Base-by-base conservation (phyloP, 805 yeast species). In the Barnettozyma sp. region DNA sequence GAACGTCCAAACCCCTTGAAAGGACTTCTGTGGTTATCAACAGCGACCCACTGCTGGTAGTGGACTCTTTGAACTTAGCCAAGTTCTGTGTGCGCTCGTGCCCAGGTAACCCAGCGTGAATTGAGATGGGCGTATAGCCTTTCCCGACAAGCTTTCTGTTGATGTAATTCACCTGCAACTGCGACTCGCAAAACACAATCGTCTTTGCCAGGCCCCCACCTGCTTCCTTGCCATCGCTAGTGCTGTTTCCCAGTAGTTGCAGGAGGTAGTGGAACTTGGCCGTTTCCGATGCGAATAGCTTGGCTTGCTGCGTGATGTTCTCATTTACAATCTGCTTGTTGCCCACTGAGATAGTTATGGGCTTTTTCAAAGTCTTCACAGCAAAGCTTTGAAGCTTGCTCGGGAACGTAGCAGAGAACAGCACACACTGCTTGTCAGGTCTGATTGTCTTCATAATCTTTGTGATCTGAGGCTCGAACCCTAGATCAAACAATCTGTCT, bases 361-460 rank as follows among this genome's bases (percentile, higher is more conserved):
- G 94, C 39, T 72, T 63, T 2, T 55, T 43, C 20, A 92, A 58
- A 2, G 82, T 67, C 34, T 76, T 72, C 26, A 73, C 64, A 0
- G 96, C 97, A 43, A 88, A 66, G 3, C 62, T 59, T 50, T 84
- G 94, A 70, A 92, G 73, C 41, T 79, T 79, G 6, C 71, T 63
- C 0, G 97, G 95, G 48, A 92, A 87, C 0, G 98, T 92, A 0
- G 98, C 98, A 9, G 96, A 86, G 54, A 90, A 92, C 18, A 92
- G 60, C 4, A 88, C 90, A 13, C 92, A 82, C 52, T 90, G 97
- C 33, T 82, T 66, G 53, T 88, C 96, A 0, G 92, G 92, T 33
- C 97, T 66, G 3, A 85, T 68, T 24, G 82, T 81, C 12, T 72
- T 66, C 53, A 87, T 66, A 16, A 92, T 80, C 49, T 85, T 84